Percentiles rank a stretch among this genome's conserved stretches.
phyloP scores from a whole-genome alignment of 768 basidiomycete genomes.

The Lactifluus subvellereus region DNA sequence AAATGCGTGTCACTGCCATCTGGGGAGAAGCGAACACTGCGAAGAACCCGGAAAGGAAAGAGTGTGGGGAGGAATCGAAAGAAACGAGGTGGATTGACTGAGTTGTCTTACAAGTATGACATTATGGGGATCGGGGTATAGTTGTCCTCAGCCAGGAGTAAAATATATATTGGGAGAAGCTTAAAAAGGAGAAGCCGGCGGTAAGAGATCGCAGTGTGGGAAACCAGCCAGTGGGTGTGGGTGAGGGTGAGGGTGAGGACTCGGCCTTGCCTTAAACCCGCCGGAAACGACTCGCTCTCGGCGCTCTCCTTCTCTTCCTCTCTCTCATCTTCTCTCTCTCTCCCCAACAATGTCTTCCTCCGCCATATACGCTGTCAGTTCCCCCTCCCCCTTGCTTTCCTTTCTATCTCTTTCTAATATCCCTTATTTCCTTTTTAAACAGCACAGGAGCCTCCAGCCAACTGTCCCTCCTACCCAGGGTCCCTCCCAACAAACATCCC shows the following conservation, averaged over 20 bases:
- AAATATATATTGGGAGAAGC: not conserved
- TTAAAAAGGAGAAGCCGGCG: constrained; percentile 22
- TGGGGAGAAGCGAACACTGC: no score
- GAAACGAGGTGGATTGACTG: no score
- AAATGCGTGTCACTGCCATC: no score
- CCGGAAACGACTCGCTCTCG: constrained; percentile 15
- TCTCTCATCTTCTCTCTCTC: not conserved
- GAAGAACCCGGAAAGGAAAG: no score
- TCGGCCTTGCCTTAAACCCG: constrained; percentile 17
- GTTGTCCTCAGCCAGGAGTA: no score
- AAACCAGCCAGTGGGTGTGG: not conserved
- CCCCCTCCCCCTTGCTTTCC: not conserved
- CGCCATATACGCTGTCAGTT: constrained; percentile 28
- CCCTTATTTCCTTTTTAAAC: constrained; percentile 5
- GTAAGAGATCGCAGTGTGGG: constrained; percentile 1
- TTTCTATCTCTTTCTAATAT: not conserved
- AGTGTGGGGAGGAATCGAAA: no score
- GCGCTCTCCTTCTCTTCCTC: constrained; percentile 23
- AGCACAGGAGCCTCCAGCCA: constrained; percentile 41
- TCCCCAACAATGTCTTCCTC: constrained; percentile 27
- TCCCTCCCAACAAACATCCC: constrained; percentile 27
- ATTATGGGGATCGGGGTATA: no score
- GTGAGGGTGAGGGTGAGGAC: not conserved
- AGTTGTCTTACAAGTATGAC: not conserved
- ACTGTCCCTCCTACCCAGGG: constrained; percentile 36